Evolutionary conservation across 1,284 basidiomycete species (phyloP), one percentile per base, ranked within the genome.

Genomic region (Exobasidium cylindrosporum): DNA sequence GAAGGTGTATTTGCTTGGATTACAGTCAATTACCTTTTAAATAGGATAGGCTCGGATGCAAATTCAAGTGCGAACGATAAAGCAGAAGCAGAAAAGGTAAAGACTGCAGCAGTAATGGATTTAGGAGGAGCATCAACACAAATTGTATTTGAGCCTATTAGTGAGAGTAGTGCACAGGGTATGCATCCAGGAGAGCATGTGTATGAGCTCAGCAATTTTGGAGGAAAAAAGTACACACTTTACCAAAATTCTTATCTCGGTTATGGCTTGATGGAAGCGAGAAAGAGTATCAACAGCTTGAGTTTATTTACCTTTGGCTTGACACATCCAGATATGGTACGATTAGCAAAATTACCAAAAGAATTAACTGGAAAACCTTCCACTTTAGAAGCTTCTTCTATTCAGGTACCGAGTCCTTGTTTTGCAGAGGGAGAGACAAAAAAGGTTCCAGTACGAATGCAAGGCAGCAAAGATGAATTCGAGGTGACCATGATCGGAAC

Each of bases 1-100:
- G 95, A 98, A 81, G 74, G 72, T 30, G 92, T 97, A 28, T 97
- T 91, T 80, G 93, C 94, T 21, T 98, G 95, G 95, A 93, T 97
- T 76, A 97, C 94, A 11, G 91, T 91, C 67, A 98, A 98, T 82
- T 97, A 97, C 81, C 70, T 80, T 23, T 57, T 79, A 28, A 71
- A 68, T 43, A 60, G 69, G 21, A 73, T 79, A 53, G 73, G 76
- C 40, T 40, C 32, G 4, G 47, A 50, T 50, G 47, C 13, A 24
- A 21, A 21, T 23, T n/a, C 32, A n/a, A 30, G n/a, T 44, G 58
- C 64, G 57, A 87, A 88, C 53, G 60, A 59, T 1, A 52, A 47
- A 24, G 57, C 63, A 53, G n/a, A n/a, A n/a, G 44, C 57, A 49
- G 65, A 68, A 32, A 60, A 44, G n/a, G 54, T 47, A 3, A 54